phyloP scores from a whole-genome alignment of 768 basidiomycete species.

The Phanerodontia chrysosporium region DNA sequence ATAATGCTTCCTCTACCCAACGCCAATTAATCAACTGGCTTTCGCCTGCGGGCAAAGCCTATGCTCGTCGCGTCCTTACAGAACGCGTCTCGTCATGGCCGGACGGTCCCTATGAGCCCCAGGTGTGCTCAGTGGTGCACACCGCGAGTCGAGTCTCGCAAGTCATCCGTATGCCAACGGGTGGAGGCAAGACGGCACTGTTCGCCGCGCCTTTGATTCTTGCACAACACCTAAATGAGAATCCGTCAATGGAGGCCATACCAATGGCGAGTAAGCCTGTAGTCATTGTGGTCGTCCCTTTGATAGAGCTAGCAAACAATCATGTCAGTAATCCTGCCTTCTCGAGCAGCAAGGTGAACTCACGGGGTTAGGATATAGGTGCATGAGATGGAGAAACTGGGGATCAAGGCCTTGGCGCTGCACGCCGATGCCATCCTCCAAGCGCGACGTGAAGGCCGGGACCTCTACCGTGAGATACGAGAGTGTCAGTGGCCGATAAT shows the following conservation, averaged over 20 bases:
- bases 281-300: constrained; percentile 5
- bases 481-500: not conserved
- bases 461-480: constrained; percentile 2
- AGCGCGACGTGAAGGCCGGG: not conserved
- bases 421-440: not conserved
- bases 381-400: not conserved
- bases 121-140: not conserved
- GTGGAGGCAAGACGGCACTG: constrained; percentile 6
- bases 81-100: not conserved
- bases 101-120: constrained; percentile 2
- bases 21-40: no score
- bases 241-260: not conserved
- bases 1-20: no score
- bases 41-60: no score
- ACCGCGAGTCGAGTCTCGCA: not conserved
- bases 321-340: constrained; percentile 5
- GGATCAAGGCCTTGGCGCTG: not conserved
- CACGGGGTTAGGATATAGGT: no score
- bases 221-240: not conserved
- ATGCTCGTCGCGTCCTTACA: no score
- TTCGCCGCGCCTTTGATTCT: constrained; percentile 2
- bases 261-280: constrained; percentile 1
- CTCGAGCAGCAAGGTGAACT: not conserved
- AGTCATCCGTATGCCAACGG: not conserved
- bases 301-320: constrained; percentile 9